Base-by-base conservation (phyloP, 192 early-diverging fungal species). In the Pecoramyces ruminantium region DNA sequence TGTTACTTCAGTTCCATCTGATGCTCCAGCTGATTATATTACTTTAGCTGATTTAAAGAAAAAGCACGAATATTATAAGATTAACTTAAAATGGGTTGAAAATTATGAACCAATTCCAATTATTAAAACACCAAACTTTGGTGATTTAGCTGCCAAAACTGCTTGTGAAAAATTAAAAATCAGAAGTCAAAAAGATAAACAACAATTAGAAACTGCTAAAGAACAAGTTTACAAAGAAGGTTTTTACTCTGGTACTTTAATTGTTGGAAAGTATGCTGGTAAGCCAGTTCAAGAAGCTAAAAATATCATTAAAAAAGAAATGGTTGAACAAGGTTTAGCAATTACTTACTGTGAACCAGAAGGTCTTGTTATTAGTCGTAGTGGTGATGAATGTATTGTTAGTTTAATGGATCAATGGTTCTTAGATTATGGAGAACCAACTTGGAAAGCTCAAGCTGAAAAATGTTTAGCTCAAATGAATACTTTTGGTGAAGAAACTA, bases 391-490 rank as follows among this genome's bases (percentile, higher is more conserved):
- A 85, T 99, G 97, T 86, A 93, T 99, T 28, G 96, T 98, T 81
- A 94, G 95, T 39, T 86, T 97, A 84, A 93, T 94, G 85, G 94
- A 95, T 81, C 97, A 99, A 87, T 99, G 97, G 97, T 99, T 97
- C 87, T 88, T 99, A 86, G 94, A 96, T 88, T 99, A 98, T 84
- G 96, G 96, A 84, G 96, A 98, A 86, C 85, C 90, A 13, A 81
- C 88, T 29, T 98, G 97, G 97, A 92, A 88, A 82, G 87, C 84
- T 14, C 81, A 89, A 82, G 90, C 96, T 15, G 88, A 93, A 80
- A 85, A 94, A 40, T 94, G 92, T 85, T 85, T 99, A 82, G 85
- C 85, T 27, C 80, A 89, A 38, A 93, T 99, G 92, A 92, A 98
- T 77, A 92, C 92, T 6, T 95, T 89, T 86, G 86, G 88, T 34